Evolutionary conservation across 2,329 filamentous ascomycete genomes (phyloP).

Genomic region (Neophaeococcomyces aloes): DNA sequence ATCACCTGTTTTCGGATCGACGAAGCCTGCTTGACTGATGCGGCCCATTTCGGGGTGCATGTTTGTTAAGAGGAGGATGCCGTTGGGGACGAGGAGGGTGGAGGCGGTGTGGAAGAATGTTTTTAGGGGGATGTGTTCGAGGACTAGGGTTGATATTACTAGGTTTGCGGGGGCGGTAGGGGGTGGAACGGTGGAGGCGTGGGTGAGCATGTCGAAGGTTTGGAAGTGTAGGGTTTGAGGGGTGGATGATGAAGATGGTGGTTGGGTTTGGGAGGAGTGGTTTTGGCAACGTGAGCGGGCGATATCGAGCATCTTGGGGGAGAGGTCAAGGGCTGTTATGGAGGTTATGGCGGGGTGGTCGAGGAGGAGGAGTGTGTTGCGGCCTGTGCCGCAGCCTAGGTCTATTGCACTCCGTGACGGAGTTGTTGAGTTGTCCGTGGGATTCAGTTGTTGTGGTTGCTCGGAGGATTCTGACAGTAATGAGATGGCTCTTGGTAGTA

Average conservation of each 20-base stretch:
- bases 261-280: neutral
- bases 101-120: conserved; percentile 47
- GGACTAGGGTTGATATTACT: conserved; percentile 51
- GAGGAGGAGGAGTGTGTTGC: conserved; percentile 45
- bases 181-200: conserved; percentile 14
- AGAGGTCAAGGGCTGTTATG: conserved; percentile 48
- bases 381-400: conserved; percentile 55
- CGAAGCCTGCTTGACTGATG: conserved; percentile 52
- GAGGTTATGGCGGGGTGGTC: conserved; percentile 22
- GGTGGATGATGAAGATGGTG: neutral
- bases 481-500: conserved; percentile 42
- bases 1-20: conserved; percentile 40
- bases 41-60: conserved; percentile 54
- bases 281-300: conserved; percentile 28
- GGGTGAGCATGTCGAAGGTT: conserved; percentile 32
- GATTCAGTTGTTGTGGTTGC: conserved; percentile 10
- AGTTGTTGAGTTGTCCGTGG: conserved; percentile 1
- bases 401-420: conserved; percentile 41
- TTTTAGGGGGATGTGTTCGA: conserved; percentile 50
- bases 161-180: conserved; percentile 17
- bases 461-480: conserved; percentile 17
- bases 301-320: conserved; percentile 46
- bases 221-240: conserved; percentile 22
- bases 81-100: conserved; percentile 36
- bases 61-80: conserved; percentile 51